Conservation (phyloP, 2,329 filamentous ascomycete species). For the Volutella citrinella region DNA sequence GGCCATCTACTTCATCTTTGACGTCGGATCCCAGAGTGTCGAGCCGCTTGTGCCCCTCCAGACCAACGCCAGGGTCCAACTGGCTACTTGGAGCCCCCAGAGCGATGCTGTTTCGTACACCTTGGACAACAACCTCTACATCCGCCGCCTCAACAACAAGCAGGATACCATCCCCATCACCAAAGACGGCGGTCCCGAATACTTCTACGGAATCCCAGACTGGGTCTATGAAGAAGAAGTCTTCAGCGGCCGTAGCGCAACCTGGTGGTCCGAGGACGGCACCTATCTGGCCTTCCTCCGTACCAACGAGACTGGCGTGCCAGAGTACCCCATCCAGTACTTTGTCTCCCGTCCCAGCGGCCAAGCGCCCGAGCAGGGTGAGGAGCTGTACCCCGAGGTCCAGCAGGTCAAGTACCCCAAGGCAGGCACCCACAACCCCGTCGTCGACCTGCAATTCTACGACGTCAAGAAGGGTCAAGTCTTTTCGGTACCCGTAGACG, state of each 20-base stretch:
- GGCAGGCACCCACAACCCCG: conserved; percentile 87
- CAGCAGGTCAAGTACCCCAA: conserved; percentile 96
- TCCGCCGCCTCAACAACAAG: conserved; percentile 59
- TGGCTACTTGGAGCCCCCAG: conserved; percentile 85
- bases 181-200: conserved; percentile 77
- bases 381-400: conserved; percentile 88
- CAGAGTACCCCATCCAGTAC: conserved; percentile 90
- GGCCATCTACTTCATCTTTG: conserved; percentile 85
- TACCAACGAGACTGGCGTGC: conserved; percentile 89
- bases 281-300: conserved; percentile 87
- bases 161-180: conserved; percentile 70
- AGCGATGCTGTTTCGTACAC: conserved; percentile 90
- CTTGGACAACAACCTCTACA: conserved; percentile 82
- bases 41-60: conserved; percentile 74
- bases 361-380: conserved; percentile 58
- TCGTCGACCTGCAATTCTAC: conserved; percentile 85
- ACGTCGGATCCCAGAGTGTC: conserved; percentile 75
- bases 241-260: conserved; percentile 73
- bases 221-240: conserved; percentile 83
- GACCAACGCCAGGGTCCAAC: conserved; percentile 66
- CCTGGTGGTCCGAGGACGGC: conserved; percentile 93
- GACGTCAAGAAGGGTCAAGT: conserved; percentile 74
- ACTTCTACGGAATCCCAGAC: conserved; percentile 95
- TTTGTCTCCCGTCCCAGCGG: conserved; percentile 86
- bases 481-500: conserved; percentile 75